phyloP scores from a whole-genome alignment of 2,329 filamentous ascomycete species.

The Diatrype stigma region DNA sequence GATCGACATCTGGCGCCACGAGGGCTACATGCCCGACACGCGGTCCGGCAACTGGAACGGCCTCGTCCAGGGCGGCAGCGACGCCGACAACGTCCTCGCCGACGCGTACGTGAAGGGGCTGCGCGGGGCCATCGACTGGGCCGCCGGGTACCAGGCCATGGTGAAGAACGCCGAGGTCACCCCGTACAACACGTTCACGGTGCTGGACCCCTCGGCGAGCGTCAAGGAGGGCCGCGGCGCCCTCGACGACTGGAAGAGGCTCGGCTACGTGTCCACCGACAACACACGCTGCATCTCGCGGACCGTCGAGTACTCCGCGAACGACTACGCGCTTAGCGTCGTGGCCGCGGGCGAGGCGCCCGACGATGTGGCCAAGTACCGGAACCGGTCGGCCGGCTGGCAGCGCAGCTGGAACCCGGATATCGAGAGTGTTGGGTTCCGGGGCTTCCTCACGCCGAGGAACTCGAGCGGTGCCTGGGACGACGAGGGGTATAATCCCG shows the following conservation, averaged over 20 bases:
- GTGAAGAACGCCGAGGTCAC: slow-evolving; percentile 52
- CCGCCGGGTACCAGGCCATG: slow-evolving; percentile 48
- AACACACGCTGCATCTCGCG: slow-evolving; percentile 50
- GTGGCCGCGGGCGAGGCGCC: slow-evolving; percentile 50
- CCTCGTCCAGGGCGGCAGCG: slow-evolving; percentile 53
- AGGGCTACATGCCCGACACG: slow-evolving; percentile 50
- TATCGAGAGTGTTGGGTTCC: slow-evolving; percentile 8
- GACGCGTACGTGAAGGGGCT: slow-evolving; percentile 57
- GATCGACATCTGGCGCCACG: slow-evolving; percentile 55
- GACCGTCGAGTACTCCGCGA: slow-evolving; percentile 54
- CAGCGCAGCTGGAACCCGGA: slow-evolving; percentile 12
- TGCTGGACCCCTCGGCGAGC: slow-evolving; percentile 46
- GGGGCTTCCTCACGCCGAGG: slow-evolving; percentile 20
- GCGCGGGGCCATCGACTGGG: slow-evolving; percentile 45
- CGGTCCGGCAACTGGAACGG: slow-evolving; percentile 55
- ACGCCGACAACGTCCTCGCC: slow-evolving; percentile 57
- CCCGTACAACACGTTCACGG: slow-evolving; percentile 46
- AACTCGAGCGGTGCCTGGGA: slow-evolving; percentile 6
- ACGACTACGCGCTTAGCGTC: slow-evolving; percentile 54
- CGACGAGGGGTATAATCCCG: slow-evolving; percentile 1
- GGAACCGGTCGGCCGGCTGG: slow-evolving; percentile 41
- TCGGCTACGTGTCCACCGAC: slow-evolving; percentile 51
- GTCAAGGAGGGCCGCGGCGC: slow-evolving; percentile 55
- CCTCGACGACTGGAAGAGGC: slow-evolving; percentile 53
- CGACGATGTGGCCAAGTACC: slow-evolving; percentile 45